These are phyloP conservation scores for Fusarium longipes DNA, from an alignment of 2,329 filamentous ascomycete genomes.

Conservation along the genomic window DNA sequence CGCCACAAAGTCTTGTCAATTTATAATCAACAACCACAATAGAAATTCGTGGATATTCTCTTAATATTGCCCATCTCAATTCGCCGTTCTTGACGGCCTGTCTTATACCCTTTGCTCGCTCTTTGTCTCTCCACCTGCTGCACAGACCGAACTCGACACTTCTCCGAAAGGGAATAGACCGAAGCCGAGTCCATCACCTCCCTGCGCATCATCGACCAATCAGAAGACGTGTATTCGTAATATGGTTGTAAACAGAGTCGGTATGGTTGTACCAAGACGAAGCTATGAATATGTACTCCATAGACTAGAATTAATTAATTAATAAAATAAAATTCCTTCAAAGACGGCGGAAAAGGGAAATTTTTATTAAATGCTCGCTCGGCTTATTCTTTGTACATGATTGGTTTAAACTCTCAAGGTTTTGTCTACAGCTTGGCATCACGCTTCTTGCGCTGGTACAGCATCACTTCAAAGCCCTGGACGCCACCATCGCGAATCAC, in stretches of 20 bases:
- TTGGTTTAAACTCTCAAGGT: neutral
- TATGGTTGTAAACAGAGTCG: conserved; percentile 40
- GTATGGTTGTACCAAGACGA: neutral
- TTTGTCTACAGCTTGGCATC: conserved; percentile 33
- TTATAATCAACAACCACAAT: conserved; percentile 10
- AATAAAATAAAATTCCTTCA: neutral
- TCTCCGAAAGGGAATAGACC: conserved; percentile 28
- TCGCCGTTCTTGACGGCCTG: conserved; percentile 4
- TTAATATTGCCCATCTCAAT: neutral
- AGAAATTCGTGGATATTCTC: conserved; percentile 3
- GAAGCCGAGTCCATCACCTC: conserved; percentile 12
- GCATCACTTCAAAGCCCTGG: conserved; percentile 46
- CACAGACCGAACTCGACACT: conserved; percentile 14
- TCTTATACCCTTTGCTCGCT: conserved; percentile 34
- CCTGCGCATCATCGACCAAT: conserved; percentile 42
- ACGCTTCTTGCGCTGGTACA: conserved; percentile 45
- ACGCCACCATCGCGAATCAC: conserved; percentile 57
- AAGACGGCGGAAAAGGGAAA: neutral
- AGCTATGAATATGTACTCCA: neutral
- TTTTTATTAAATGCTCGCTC: conserved; percentile 5
- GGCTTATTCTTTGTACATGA: neutral
- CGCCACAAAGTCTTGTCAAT: conserved; percentile 5
- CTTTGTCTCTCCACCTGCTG: conserved; percentile 27
- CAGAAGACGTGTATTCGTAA: conserved; percentile 50
- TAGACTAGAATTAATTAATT: neutral